Evolutionary conservation across 2,329 filamentous ascomycete genomes (phyloP), one percentile per base, ranked within the genome.

Genomic region (Alternaria metachromatica): DNA sequence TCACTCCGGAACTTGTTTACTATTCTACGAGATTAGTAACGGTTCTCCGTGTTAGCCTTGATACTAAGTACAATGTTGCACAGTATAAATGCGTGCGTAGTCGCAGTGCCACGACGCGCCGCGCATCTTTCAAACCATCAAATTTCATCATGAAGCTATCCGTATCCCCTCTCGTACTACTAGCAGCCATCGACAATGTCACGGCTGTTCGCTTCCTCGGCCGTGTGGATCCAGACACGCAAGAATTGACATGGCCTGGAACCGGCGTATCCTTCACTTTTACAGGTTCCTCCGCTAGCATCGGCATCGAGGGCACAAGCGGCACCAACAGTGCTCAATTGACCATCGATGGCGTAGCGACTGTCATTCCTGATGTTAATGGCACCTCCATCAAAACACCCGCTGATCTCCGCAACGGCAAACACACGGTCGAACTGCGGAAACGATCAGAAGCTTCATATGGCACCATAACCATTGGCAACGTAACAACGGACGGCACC

Each of bases 211-310:
- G 68, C 3, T 69, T 66, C 21, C 61, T 83, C 12, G 81, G 81
- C n/a, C 73, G 82, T 45, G 82, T 83, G 23, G 82, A 83, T 50
- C 81, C 82, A 1, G 72, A 74, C 18, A 83, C 81, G 7, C 78
- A 77, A 49, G 78, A 83, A 67, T 72, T 84, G 20, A 83, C 80
- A n/a, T 84, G 82, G 82, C 80, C 82, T 0, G 80, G 79, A 45
- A 82, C 81, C 1, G 82, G 82, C 15, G 72, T 84, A 3, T 73
- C 78, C 0, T 83, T 84, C 60, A 75, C 73, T 2, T 83, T 84
- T 64, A 78, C 70, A 11, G 82, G 82, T 46, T 80, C 79, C 5
- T 75, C 77, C 1, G 82, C 81, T 11, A 77, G 70, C 37, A 80
- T 84, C 26, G 64, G 51, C 64, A 56, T 74, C 10, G 65, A 81